These are phyloP conservation scores for Aspergillus transmontanensis DNA, from an alignment of 2,329 filamentous ascomycete genomes.

Conservation along the genomic window DNA sequence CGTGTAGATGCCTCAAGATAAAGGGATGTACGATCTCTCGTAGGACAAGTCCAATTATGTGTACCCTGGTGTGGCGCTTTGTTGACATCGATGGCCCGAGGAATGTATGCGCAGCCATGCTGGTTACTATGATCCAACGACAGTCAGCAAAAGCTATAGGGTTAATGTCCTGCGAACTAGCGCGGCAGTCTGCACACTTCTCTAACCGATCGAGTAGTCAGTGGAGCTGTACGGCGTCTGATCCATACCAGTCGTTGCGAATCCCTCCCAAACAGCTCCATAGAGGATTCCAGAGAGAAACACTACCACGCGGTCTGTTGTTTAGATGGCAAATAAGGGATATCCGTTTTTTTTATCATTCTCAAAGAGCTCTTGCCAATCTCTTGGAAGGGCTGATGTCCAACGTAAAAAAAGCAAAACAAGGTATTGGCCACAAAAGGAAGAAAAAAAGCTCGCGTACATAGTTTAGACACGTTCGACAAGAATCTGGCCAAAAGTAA, in stretches of 20 bases:
- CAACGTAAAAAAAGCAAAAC: background rate
- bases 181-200: background rate
- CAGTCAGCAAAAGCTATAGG: background rate
- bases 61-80: background rate
- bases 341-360: background rate
- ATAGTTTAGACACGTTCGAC: background rate
- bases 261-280: background rate
- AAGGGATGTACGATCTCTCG: background rate
- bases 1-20: background rate
- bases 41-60: background rate
- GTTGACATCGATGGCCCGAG: background rate
- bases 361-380: background rate
- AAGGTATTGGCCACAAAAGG: background rate
- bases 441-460: background rate
- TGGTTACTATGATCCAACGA: background rate
- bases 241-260: slow-evolving; percentile 1
- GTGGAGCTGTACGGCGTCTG: background rate
- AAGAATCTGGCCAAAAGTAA: slow-evolving; percentile 10
- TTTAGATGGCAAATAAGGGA: background rate
- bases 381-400: background rate
- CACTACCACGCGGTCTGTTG: background rate
- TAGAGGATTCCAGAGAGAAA: slow-evolving; percentile 1
- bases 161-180: background rate
- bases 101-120: background rate
- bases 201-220: background rate